Conservation (phyloP, 192 early-diverging fungal species). For the Coemansia sp. region DNA sequence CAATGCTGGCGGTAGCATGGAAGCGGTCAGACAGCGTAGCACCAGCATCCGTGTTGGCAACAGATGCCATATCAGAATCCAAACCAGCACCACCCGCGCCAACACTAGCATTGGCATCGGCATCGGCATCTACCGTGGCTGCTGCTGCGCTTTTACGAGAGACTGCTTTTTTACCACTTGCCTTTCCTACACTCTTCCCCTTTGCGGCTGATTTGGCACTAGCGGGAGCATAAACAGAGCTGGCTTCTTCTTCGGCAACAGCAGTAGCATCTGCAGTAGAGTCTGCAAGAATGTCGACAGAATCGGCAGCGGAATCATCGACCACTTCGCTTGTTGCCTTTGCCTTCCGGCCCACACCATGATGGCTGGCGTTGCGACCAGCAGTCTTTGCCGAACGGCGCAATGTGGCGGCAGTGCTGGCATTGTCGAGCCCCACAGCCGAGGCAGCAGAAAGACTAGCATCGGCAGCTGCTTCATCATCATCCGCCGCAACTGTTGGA, state of each 20-base stretch:
- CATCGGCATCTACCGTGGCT: background rate
- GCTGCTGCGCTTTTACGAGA: background rate
- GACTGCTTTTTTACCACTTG: conserved; percentile 1
- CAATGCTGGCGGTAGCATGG: conserved; percentile 1
- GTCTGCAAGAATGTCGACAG: background rate
- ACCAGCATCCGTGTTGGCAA: background rate
- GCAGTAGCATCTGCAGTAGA: conserved; percentile 1
- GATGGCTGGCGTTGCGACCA: background rate
- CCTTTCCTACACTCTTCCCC: conserved; percentile 1
- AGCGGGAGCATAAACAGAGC: background rate
- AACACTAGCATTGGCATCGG: background rate
- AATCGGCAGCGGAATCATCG: background rate
- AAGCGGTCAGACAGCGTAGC: background rate
- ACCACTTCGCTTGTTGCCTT: background rate
- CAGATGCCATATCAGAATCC: conserved; percentile 8
- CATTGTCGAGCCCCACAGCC: background rate
- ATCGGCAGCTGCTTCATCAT: background rate
- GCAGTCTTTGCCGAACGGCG: conserved; percentile 9
- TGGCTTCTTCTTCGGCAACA: conserved; percentile 1
- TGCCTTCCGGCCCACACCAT: background rate
- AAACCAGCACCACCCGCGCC: conserved; percentile 1
- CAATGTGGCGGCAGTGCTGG: background rate
- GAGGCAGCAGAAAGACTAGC: conserved; percentile 3
- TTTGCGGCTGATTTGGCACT: conserved; percentile 6
- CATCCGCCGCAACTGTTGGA: background rate